Percentiles rank a stretch among this genome's conserved stretches.
Conservation (phyloP, 345 rosid species). For the Pugionium cornutum region DNA sequence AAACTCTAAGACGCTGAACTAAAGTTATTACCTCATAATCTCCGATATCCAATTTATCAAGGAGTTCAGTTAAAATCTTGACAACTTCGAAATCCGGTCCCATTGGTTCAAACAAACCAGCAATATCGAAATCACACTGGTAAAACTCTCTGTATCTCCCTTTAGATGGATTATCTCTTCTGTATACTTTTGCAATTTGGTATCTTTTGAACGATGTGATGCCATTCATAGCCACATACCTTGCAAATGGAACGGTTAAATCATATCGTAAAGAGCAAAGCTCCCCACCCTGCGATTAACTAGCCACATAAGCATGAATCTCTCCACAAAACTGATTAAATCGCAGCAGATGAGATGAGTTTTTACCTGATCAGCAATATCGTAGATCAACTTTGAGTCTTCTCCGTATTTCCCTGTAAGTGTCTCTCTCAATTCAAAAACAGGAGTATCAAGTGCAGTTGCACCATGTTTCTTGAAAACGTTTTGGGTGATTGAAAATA, state of each 20-base stretch:
- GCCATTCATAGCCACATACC: constrained; percentile 77
- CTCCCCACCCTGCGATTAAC: constrained; percentile 68
- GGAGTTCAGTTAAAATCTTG: constrained; percentile 67
- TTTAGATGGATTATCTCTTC: constrained; percentile 85
- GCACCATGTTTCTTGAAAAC: constrained; percentile 85
- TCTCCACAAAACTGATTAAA: no score
- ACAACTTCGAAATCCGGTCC: constrained; percentile 78
- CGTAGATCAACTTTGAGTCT: constrained; percentile 78
- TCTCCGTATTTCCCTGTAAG: constrained; percentile 77
- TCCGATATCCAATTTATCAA: constrained; percentile 69
- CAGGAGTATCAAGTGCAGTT: constrained; percentile 81
- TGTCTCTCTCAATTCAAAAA: constrained; percentile 80
- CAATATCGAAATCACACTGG: constrained; percentile 83
- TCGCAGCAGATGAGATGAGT: neutral
- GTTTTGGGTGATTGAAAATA: constrained; percentile 60
- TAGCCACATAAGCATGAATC: no score
- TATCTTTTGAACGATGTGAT: constrained; percentile 65
- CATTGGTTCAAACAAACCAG: constrained; percentile 71
- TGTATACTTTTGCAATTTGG: constrained; percentile 74
- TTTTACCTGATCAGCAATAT: constrained; percentile 79
- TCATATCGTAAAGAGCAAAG: constrained; percentile 80
- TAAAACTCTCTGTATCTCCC: constrained; percentile 84
- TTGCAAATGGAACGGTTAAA: constrained; percentile 83
- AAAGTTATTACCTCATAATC: constrained; percentile 63
- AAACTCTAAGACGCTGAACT: neutral